Percentiles rank a stretch among this genome's conserved stretches.
These are phyloP conservation scores for Annona cherimola DNA, from an alignment of 164 flowering plant species.

Conservation along the genomic window DNA sequence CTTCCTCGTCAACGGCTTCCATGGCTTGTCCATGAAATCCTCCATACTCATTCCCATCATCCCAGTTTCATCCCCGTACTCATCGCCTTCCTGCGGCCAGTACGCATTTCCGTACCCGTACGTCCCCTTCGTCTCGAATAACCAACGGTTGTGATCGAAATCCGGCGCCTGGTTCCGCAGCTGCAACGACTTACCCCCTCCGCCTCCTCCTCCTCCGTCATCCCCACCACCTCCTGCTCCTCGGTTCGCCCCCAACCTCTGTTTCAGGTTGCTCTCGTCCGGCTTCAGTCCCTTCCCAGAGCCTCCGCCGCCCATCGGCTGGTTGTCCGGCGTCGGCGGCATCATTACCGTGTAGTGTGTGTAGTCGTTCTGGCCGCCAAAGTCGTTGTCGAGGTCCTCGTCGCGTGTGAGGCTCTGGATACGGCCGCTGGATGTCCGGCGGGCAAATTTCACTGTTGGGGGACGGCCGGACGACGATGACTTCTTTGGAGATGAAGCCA, in stretches of 20 bases:
- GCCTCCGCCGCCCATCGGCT: conserved; percentile 32
- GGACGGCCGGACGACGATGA: conserved; percentile 34
- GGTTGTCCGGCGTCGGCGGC: conserved; percentile 97
- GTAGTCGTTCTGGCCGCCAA: conserved; percentile 44
- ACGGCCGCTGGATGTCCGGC: conserved; percentile 79
- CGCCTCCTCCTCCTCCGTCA: conserved; percentile 57
- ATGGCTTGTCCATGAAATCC: conserved; percentile 63
- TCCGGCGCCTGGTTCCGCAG: conserved; percentile 77
- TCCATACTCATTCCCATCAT: conserved; percentile 32
- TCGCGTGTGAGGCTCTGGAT: conserved; percentile 69
- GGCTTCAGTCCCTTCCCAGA: background rate
- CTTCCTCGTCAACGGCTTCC: conserved; percentile 82
- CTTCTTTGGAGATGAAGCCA: conserved; percentile 10
- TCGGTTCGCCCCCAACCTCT: background rate
- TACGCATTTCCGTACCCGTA: conserved; percentile 86
- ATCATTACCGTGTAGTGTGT: conserved; percentile 71
- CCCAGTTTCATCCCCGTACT: conserved; percentile 23
- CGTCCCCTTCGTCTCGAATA: conserved; percentile 75
- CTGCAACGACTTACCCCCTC: conserved; percentile 40
- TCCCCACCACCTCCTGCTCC: conserved; percentile 38
- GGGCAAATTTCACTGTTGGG: conserved; percentile 52
- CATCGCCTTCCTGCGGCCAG: conserved; percentile 60
- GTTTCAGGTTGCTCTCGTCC: background rate
- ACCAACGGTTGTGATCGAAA: conserved; percentile 75
- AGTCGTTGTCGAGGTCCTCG: conserved; percentile 59